These are phyloP conservation scores for Pyrrhoderma lamaoense DNA, from an alignment of 1,284 basidiomycete genomes.

Conservation along the genomic window DNA sequence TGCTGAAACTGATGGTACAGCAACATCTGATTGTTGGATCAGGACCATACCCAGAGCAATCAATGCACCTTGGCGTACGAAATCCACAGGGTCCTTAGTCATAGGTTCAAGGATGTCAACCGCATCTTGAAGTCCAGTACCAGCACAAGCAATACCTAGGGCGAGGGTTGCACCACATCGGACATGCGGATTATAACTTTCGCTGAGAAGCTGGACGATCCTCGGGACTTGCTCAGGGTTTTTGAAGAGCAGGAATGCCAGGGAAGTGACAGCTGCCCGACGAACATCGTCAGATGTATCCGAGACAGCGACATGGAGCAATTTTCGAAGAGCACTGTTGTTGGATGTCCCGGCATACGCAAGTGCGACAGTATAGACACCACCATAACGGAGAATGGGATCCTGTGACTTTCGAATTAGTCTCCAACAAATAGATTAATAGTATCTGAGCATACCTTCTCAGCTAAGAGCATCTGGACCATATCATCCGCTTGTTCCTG, in stretches of 20 bases:
- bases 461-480: conserved; percentile 67
- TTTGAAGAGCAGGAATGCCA: conserved; percentile 94
- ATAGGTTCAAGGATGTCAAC: conserved; percentile 93
- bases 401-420: conserved; percentile 48
- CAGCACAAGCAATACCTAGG: conserved; percentile 91
- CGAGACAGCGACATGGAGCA: conserved; percentile 92
- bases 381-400: conserved; percentile 91
- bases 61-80: conserved; percentile 95
- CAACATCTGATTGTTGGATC: conserved; percentile 89
- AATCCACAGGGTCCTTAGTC: conserved; percentile 95
- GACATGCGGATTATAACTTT: conserved; percentile 98
- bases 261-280: conserved; percentile 86
- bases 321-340: conserved; percentile 83
- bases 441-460: conserved; percentile 69
- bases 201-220: conserved; percentile 89
- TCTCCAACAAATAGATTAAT: neutral
- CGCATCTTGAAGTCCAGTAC: conserved; percentile 94
- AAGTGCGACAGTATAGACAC: conserved; percentile 89
- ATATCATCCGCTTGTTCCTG: conserved; percentile 84
- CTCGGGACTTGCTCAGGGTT: conserved; percentile 90
- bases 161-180: conserved; percentile 93
- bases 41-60: conserved; percentile 93
- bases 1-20: conserved; percentile 72
- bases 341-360: conserved; percentile 94
- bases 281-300: conserved; percentile 96